Evolutionary conservation across 768 basidiomycete genomes (phyloP).

Genomic region (Daedaleopsis nitida): DNA sequence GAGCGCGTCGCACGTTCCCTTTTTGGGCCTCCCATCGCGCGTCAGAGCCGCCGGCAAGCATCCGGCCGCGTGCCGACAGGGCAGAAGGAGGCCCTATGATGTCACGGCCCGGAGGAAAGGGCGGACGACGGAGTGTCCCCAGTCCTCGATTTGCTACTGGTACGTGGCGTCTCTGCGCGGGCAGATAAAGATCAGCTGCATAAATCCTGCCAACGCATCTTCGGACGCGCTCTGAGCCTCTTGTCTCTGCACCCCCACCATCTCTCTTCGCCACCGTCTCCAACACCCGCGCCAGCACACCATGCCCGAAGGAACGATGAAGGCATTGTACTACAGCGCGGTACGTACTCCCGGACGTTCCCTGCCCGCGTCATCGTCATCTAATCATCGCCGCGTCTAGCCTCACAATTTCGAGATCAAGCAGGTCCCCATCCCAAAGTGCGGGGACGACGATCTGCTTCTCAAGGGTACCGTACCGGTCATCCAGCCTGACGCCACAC

Average conservation of each 20-base stretch:
- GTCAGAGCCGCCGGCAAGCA: constrained; percentile 4
- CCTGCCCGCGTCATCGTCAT: not conserved
- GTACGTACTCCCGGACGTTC: constrained; percentile 40
- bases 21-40: not conserved
- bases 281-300: not conserved
- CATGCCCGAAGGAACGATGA: constrained; percentile 69
- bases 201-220: not conserved
- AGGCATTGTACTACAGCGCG: constrained; percentile 71
- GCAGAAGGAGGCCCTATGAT: constrained; percentile 16
- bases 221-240: not conserved
- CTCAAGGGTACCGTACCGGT: constrained; percentile 56
- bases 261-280: constrained; percentile 4
- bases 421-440: constrained; percentile 66
- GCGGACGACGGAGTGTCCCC: not conserved
- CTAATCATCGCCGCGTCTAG: constrained; percentile 39
- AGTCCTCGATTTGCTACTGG: constrained; percentile 1
- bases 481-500: not conserved
- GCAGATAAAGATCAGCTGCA: constrained; percentile 26
- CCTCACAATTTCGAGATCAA: constrained; percentile 68
- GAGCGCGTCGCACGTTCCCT: constrained; percentile 11
- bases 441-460: constrained; percentile 71
- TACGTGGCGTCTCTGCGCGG: constrained; percentile 10
- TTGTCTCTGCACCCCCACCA: constrained; percentile 10
- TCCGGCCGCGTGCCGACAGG: constrained; percentile 2
- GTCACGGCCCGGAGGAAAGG: constrained; percentile 18